Evolutionary conservation across 106 monocot species (phyloP), one percentile per base, ranked within the genome.

Genomic region (Acorus calamus): DNA sequence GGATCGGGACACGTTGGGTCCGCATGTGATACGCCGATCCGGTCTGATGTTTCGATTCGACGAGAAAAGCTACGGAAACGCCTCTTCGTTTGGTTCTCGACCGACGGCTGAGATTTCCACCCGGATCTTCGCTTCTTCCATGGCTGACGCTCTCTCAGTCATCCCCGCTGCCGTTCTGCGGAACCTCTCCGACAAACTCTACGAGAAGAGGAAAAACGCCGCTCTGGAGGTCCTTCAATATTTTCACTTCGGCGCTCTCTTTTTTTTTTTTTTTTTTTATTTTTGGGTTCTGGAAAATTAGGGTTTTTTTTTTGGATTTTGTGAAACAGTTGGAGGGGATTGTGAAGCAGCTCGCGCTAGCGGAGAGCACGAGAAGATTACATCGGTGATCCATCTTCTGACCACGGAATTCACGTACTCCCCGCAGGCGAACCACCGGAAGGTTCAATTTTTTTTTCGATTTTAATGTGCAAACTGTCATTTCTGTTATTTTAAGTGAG

Each of bases 151-250:
- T 4, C 68, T 86, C 14, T 82, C 82, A 42, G 55, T 85, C 8
- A 79, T 96, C 57, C 90, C 96, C 52, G 66, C 82, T 11, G 65
- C 78, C 4, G 87, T 96, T 28, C 62, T 78, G 46, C 63, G 96
- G 63, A 96, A 91, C 64, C 87, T 96, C 43, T 57, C 96, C 2
- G 96, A 96, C 62, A 96, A 96, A 78, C 90, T 96, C 42, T 96
- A 96, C 67, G 96, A 96, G 87, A 96, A 96, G 85, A 78, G 96
- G 8, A 98, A 91, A 79, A 98, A 88, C 67, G 96, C 96, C 0
- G 96, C 96, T 46, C 78, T 90, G 3, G 94, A 96, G 85, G 94
- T 91, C 28, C 28, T 28, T 28, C 28, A 28, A 28, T 28, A 28
- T 28, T 28, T 28, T 28, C 28, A 64, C 42, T 73, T 8, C 14